Conservation (phyloP, 106 monocot genomes). For the Allium sativum region DNA sequence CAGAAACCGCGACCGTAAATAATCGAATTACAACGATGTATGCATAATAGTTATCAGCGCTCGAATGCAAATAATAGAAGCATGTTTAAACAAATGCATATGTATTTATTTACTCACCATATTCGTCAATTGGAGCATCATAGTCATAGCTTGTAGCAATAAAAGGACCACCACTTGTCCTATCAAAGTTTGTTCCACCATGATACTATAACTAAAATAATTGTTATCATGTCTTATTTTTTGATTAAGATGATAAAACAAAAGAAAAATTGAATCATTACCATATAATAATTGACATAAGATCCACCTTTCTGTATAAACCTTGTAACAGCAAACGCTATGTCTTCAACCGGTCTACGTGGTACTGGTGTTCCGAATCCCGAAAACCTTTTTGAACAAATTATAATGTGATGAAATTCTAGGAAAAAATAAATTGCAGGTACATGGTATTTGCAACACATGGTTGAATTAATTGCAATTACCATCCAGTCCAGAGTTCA, state of each 20-base stretch:
- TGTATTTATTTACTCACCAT: background rate
- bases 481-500: conserved; percentile 94
- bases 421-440: too few species aligned
- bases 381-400: conserved; percentile 47
- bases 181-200: background rate
- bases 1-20: background rate
- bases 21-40: too few species aligned
- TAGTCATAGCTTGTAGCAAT: background rate
- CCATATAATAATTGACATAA: conserved; percentile 99
- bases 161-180: background rate
- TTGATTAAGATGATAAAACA: background rate
- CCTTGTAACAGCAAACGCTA: conserved; percentile 82
- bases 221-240: background rate
- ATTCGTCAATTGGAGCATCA: conserved; percentile 1
- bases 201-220: background rate
- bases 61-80: too few species aligned
- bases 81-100: too few species aligned
- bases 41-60: too few species aligned
- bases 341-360: conserved; percentile 75
- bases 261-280: conserved; percentile 12
- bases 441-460: too few species aligned
- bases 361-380: conserved; percentile 83
- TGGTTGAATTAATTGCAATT: background rate
- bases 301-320: conserved; percentile 99
- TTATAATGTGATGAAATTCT: too few species aligned